Evolutionary conservation across 116 monocot genomes (phyloP).

Genomic region (Zostera marina): DNA sequence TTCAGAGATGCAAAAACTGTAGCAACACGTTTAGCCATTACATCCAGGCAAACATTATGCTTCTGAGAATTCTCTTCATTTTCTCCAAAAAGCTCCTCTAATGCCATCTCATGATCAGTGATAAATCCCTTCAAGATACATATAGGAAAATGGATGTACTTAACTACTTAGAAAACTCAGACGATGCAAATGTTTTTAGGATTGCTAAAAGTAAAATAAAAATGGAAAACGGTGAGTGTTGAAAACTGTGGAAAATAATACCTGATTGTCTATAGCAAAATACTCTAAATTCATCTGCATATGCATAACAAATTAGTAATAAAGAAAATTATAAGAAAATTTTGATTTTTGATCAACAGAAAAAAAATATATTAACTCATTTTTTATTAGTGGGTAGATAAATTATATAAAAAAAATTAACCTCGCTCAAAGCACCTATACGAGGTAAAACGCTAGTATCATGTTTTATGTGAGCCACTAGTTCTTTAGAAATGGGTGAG

Average conservation of each 20-base stretch:
- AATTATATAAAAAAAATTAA: slow-evolving; percentile 17
- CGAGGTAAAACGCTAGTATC: slow-evolving; percentile 81
- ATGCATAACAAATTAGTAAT: no score
- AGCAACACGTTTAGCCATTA: slow-evolving; percentile 77
- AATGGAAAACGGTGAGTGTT: background rate
- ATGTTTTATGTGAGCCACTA: slow-evolving; percentile 64
- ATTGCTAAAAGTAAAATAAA: background rate
- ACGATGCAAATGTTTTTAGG: background rate
- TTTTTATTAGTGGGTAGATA: background rate
- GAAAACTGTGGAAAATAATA: slow-evolving; percentile 8
- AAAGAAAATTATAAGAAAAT: no score
- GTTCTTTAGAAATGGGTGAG: slow-evolving; percentile 65
- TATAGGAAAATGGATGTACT: background rate
- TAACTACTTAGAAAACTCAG: background rate
- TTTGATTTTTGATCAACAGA: no score
- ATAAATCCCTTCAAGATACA: slow-evolving; percentile 47
- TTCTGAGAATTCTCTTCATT: slow-evolving; percentile 51
- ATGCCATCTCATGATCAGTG: slow-evolving; percentile 83
- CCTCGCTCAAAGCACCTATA: slow-evolving; percentile 95
- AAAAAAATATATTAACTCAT: background rate
- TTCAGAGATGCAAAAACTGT: slow-evolving; percentile 81
- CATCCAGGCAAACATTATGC: slow-evolving; percentile 50
- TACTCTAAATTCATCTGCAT: slow-evolving; percentile 99
- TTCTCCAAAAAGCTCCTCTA: slow-evolving; percentile 80
- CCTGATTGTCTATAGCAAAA: slow-evolving; percentile 97